Percentiles rank a stretch among this genome's conserved stretches.
Conservation (phyloP, 352 stramenopile genomes). For the Pythium dissimile region DNA sequence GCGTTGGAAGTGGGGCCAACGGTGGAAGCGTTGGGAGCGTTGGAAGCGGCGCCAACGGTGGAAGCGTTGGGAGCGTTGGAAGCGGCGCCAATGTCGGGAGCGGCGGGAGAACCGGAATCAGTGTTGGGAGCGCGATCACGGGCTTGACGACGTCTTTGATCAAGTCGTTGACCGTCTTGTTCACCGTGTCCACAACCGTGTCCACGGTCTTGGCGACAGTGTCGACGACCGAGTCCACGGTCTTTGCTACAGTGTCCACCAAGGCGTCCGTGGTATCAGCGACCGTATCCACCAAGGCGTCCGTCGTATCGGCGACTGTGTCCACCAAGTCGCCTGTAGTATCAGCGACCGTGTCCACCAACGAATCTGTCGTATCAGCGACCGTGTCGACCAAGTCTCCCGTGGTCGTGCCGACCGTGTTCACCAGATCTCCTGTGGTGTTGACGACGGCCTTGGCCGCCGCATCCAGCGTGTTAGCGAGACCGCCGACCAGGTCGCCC, state of each 20-base stretch:
- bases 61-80: neutral
- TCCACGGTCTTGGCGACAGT: neutral
- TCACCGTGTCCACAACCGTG: neutral
- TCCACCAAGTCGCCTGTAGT: no score
- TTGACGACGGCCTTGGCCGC: neutral
- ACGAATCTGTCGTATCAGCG: no score
- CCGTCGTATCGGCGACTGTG: no score
- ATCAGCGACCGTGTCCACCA: no score
- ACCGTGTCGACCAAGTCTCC: neutral
- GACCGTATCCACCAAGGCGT: neutral
- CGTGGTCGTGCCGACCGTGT: neutral
- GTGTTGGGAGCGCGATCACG: neutral
- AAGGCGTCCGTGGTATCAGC: neutral
- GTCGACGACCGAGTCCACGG: neutral
- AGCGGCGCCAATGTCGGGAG: neutral
- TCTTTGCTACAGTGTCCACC: neutral
- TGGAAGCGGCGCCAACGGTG: neutral
- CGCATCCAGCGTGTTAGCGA: neutral
- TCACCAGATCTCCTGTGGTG: no score
- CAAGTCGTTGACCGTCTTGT: neutral
- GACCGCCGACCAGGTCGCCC: neutral
- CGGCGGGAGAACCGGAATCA: neutral
- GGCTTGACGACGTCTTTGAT: neutral
- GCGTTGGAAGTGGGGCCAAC: no score
- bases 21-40: no score